Percentiles rank a stretch among this genome's conserved stretches.
These are phyloP conservation scores for Aspergillus sp. DNA, from an alignment of 2,329 filamentous ascomycete genomes.

Conservation along the genomic window DNA sequence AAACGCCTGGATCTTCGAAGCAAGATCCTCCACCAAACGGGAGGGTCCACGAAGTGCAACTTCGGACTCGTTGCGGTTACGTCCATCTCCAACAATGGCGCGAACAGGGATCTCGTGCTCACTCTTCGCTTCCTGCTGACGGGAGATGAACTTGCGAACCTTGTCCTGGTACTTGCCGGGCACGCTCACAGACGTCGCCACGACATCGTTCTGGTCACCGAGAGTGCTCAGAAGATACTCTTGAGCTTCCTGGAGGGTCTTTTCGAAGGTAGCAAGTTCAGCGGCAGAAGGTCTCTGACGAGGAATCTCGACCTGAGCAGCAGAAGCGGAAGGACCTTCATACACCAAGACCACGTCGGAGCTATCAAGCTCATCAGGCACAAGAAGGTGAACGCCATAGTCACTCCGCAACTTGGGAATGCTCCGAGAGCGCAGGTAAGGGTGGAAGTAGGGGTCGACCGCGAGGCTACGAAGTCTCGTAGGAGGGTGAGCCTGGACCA, in stretches of 20 bases:
- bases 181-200: conserved; percentile 56
- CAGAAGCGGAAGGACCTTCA: conserved; percentile 47
- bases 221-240: conserved; percentile 57
- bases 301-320: conserved; percentile 56
- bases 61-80: conserved; percentile 39
- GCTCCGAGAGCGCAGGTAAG: conserved; percentile 46
- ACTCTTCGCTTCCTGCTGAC: conserved; percentile 55
- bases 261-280: conserved; percentile 59
- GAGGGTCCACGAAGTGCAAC: conserved; percentile 77
- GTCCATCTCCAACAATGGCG: conserved; percentile 50
- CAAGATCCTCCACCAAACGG: conserved; percentile 70
- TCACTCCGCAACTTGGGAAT: conserved; percentile 43
- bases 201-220: conserved; percentile 57
- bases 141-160: conserved; percentile 60
- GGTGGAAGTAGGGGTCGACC: conserved; percentile 53
- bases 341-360: conserved; percentile 53
- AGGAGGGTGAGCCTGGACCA: conserved; percentile 52
- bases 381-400: conserved; percentile 51
- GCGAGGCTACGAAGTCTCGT: conserved; percentile 47
- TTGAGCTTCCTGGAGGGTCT: conserved; percentile 60
- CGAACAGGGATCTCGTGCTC: conserved; percentile 59
- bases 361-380: conserved; percentile 49
- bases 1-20: conserved; percentile 73
- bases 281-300: conserved; percentile 57
- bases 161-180: conserved; percentile 66